Conservation (phyloP, 192 early-diverging fungal species). For the Backusella psychrophila region DNA sequence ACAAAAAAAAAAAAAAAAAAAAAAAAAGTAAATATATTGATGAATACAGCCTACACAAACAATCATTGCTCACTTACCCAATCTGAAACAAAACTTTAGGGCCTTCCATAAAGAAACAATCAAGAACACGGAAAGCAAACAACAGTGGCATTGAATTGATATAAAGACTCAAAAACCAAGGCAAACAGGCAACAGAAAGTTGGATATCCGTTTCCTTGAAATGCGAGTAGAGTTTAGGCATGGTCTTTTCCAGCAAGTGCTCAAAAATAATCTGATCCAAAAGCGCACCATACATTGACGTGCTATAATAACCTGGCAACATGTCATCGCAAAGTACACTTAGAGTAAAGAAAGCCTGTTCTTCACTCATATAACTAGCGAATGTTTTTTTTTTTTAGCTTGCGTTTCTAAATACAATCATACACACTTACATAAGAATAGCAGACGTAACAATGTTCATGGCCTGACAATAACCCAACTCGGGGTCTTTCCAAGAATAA, state of each 20-base stretch:
- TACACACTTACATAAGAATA: constrained; percentile 56
- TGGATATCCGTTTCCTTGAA: constrained; percentile 80
- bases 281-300: constrained; percentile 88
- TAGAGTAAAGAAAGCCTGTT: constrained; percentile 89
- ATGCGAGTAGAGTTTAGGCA: constrained; percentile 74
- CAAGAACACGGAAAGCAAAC: constrained; percentile 74
- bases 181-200: constrained; percentile 84
- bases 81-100: constrained; percentile 82
- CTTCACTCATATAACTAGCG: constrained; percentile 77
- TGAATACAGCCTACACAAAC: too few relatives aligned
- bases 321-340: constrained; percentile 74
- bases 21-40: too few relatives aligned
- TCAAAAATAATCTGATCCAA: constrained; percentile 89
- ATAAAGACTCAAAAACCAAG: constrained; percentile 89
- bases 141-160: constrained; percentile 84
- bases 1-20: too few relatives aligned
- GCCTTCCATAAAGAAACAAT: constrained; percentile 90
- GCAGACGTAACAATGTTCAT: constrained; percentile 93
- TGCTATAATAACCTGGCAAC: constrained; percentile 70
- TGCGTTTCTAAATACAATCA: too few relatives aligned
- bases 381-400: not conserved
- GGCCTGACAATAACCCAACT: constrained; percentile 92
- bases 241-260: constrained; percentile 69
- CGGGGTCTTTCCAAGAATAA: constrained; percentile 64
- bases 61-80: constrained; percentile 32